Evolutionary conservation across 208 protist genomes (phyloP).

Genomic region (Giardia duodenalis): DNA sequence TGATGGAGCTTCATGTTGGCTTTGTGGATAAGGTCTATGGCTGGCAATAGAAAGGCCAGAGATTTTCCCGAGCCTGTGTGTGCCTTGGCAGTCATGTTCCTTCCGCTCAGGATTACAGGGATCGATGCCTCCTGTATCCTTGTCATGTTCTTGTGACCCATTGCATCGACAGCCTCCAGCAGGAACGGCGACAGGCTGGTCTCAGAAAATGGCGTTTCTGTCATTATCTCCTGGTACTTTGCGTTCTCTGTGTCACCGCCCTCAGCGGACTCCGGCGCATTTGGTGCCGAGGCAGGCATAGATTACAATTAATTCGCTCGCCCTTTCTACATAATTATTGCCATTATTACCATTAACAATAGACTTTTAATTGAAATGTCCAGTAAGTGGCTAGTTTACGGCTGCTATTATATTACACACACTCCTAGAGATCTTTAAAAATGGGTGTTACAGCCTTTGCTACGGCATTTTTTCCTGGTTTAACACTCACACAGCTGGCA

Average conservation of each 20-base stretch:
- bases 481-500: too few species aligned
- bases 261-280: too few species aligned
- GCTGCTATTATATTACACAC: too few species aligned
- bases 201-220: not conserved
- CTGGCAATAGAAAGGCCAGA: slow-evolving; percentile 66
- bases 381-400: too few species aligned
- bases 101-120: slow-evolving; percentile 1
- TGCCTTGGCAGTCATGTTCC: slow-evolving; percentile 12
- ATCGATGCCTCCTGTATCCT: not conserved
- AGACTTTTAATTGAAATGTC: too few species aligned
- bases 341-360: too few species aligned
- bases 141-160: not conserved
- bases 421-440: too few species aligned
- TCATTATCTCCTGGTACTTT: slow-evolving; percentile 6
- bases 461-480: too few species aligned
- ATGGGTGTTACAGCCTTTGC: too few species aligned
- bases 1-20: not conserved
- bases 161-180: not conserved
- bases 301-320: too few species aligned
- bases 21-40: slow-evolving; percentile 51
- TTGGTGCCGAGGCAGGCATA: too few species aligned
- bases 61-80: slow-evolving; percentile 65
- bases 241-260: not conserved
- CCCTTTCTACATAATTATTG: too few species aligned
- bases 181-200: not conserved